Base-by-base conservation (phyloP, 345 rosid species). In the Salix brachista region DNA sequence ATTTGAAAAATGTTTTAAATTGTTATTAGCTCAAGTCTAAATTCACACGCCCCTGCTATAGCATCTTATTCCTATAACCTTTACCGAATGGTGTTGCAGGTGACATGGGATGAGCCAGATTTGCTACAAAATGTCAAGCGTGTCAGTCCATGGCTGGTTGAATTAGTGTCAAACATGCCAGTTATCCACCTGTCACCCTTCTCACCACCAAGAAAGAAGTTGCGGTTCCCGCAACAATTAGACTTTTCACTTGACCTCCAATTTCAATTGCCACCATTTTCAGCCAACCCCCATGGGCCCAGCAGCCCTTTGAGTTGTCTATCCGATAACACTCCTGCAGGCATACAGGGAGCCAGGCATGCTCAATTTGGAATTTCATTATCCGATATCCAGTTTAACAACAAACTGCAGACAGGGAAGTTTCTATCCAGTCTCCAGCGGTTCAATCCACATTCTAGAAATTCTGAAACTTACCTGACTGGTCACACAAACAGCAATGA, bases 331-430 rank as follows among this genome's bases (percentile, higher is more conserved):
- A 86, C 85, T 86, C 96, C 98, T 87, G 92, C 91, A 89, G 96
- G 98, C 88, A 89, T 96, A 90, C 99, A 96, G 99, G 99, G 98
- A 96, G 98, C 98, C 99, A 96, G 99, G 99, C 99, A 96, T 87
- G 86, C 94, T 83, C 94, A 86, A 79, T 88, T 86, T 78, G 97
- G 91, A 85, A 70, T 87, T 87, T 87, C 96, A 84, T 81, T 91
- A 75, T 82, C 92, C 37, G 94, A 93, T 80, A 85, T 89, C 84
- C 90, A 73, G 65, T 84, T 87, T 87, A 79, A 79, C 87, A 86
- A 82, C 79, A 88, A 81, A 75, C 85, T 88, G 82, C 93, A 85
- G 72, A 75, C 88, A 54, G 90, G 90, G 70, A 86, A 85, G 83
- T 87, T 86, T 80, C 79, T 84, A 58, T 86, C 94, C 81, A 66